phyloP scores from a whole-genome alignment of 2,329 filamentous ascomycete genomes.

The Claviceps digitariae region DNA sequence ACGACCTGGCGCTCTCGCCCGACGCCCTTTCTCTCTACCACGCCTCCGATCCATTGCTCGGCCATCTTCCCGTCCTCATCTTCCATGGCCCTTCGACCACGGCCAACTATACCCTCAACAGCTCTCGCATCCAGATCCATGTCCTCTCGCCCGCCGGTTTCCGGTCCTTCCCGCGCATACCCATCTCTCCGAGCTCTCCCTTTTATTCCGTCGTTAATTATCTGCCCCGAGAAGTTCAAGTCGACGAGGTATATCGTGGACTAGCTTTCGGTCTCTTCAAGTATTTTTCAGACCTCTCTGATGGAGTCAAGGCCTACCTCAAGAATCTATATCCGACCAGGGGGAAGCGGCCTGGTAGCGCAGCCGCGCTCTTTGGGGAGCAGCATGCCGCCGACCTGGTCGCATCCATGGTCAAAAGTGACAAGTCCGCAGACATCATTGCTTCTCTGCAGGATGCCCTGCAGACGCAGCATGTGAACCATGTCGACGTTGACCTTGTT shows the following conservation, averaged over 20 bases:
- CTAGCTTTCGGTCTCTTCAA: slow-evolving; percentile 87
- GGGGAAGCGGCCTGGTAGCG: slow-evolving; percentile 47
- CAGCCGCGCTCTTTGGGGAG: slow-evolving; percentile 66
- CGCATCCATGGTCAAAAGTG: slow-evolving; percentile 68
- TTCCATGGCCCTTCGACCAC: slow-evolving; percentile 90
- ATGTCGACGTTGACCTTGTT: slow-evolving; percentile 78
- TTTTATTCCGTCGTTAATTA: slow-evolving; percentile 84
- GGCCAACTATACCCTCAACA: slow-evolving; percentile 73
- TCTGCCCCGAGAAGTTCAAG: slow-evolving; percentile 85
- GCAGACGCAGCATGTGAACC: slow-evolving; percentile 68
- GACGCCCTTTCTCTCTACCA: slow-evolving; percentile 81
- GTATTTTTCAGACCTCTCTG: slow-evolving; percentile 81
- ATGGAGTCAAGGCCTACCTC: slow-evolving; percentile 59
- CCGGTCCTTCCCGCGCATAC: slow-evolving; percentile 79
- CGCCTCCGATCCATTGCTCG: slow-evolving; percentile 70
- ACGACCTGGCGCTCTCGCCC: slow-evolving; percentile 64
- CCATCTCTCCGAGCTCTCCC: slow-evolving; percentile 81
- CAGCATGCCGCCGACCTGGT: slow-evolving; percentile 88
- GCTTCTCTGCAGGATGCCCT: slow-evolving; percentile 61
- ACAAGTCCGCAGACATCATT: slow-evolving; percentile 61
- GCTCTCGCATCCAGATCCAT: slow-evolving; percentile 88
- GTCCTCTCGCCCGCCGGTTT: slow-evolving; percentile 82
- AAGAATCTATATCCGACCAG: slow-evolving; percentile 42
- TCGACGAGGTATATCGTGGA: slow-evolving; percentile 82
- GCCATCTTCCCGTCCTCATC: slow-evolving; percentile 68